Base-by-base conservation (phyloP, 1,139 yeast genomes). In the Geotrichum klebahnii region DNA sequence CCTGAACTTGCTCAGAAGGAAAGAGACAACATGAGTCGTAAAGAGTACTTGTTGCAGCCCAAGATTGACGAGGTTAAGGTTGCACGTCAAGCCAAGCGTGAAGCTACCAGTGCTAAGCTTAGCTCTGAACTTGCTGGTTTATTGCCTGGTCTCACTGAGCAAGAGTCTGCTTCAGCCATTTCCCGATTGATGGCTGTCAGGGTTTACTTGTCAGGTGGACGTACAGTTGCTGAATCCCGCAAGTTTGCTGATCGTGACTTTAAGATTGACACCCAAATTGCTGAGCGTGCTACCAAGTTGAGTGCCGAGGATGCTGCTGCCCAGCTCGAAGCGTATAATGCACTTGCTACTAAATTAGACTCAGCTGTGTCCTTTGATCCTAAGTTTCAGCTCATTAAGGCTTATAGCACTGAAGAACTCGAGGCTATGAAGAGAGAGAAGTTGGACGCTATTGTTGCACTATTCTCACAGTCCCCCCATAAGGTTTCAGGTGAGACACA, bases 11-110 rank as follows among this genome's bases (percentile, higher is more conserved):
- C 88, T 1, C 67, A 68, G 44, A 71, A 71, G 51, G 95, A 84
- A 66, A 79, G 75, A 62, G 69, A 67, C 12, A 74, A 72, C 57
- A 72, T 78, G 77, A 73, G 80, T 17, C 74, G 86, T 64, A 84
- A 85, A 65, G 88, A 83, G 62, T 73, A 69, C 49, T 69, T 80
- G 51, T 77, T 76, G 4, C 77, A 75, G 58, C 80, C 81, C n/a
- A 72, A 68, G 24, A 68, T 84, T 37, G 59, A 75, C 43, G 66
- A 70, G 48, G 66, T 62, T 9, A 63, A 72, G 39, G 60, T 65
- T 29, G 59, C 65, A 35, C 76, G 81, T 56, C 72, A 70, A 19
- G 63, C 58, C 4, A 69, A 66, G 52, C 73, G 84, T 59, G 52
- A 44, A 0, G 58, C 56, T 2, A 61, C 67, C 46, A 50, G 63